Conservation (phyloP, 2,329 filamentous ascomycete species). For the Cercospora citrullina region DNA sequence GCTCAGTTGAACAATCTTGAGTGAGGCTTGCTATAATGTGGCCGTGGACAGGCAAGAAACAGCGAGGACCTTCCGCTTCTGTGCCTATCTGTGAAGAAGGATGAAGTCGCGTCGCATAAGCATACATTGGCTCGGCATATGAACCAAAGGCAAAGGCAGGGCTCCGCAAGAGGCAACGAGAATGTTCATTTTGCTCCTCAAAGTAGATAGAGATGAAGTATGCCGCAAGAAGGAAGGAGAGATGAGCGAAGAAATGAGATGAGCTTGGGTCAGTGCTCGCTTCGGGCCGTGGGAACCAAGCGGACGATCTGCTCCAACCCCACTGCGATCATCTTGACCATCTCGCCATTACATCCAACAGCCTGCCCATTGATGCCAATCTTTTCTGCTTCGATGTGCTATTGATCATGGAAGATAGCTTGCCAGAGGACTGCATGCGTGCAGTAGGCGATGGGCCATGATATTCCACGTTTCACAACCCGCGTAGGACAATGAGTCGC, state of each 20-base stretch:
- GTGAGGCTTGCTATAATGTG: no score
- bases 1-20: no score
- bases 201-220: background rate
- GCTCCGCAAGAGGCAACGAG: background rate
- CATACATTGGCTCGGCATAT: no score
- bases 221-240: background rate
- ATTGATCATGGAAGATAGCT: background rate
- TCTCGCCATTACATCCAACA: background rate
- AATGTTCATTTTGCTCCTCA: background rate
- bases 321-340: background rate
- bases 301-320: background rate
- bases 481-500: slow-evolving; percentile 1
- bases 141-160: no score
- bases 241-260: background rate
- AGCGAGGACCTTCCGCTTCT: no score
- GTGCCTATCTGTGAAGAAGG: no score
- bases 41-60: no score
- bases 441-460: background rate
- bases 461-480: slow-evolving; percentile 1
- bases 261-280: background rate
- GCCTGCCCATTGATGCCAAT: background rate
- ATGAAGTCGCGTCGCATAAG: no score
- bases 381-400: background rate
- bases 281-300: background rate
- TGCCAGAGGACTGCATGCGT: background rate